phyloP scores from a whole-genome alignment of 192 early-diverging fungal genomes.

The Dispira simplex region DNA sequence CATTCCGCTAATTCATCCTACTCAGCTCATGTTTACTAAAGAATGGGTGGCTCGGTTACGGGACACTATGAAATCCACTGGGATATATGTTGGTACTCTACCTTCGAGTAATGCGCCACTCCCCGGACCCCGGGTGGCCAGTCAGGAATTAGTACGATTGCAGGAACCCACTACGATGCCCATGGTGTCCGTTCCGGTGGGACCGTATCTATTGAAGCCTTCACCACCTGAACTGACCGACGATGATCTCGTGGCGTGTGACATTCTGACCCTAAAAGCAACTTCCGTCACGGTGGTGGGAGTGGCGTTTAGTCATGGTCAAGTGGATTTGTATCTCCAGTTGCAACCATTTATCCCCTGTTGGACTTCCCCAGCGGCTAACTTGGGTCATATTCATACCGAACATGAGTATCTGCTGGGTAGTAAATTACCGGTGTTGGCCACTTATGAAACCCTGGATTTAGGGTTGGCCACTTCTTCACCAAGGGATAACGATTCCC shows the following conservation, averaged over 20 bases:
- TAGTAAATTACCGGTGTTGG: constrained; percentile 29
- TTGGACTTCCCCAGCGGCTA: constrained; percentile 13
- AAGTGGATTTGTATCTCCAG: constrained; percentile 44
- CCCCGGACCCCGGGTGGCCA: neutral
- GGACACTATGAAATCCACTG: neutral
- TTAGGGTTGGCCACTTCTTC: constrained; percentile 20
- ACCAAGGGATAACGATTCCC: neutral
- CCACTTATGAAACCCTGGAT: constrained; percentile 35
- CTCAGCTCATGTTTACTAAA: constrained; percentile 4
- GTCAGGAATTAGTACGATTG: neutral
- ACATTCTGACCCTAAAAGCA: constrained; percentile 28
- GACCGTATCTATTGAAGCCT: constrained; percentile 30
- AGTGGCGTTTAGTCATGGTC: constrained; percentile 40
- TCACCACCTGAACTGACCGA: constrained; percentile 19
- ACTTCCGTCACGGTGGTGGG: constrained; percentile 33
- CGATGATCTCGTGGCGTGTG: constrained; percentile 13
- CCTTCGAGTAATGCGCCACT: neutral
- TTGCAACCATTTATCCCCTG: constrained; percentile 31
- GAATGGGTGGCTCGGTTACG: constrained; percentile 1
- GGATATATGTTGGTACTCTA: neutral
- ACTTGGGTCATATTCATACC: neutral
- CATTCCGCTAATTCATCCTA: constrained; percentile 6
- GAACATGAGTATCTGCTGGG: constrained; percentile 12
- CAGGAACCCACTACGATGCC: neutral
- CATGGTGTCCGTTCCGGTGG: neutral